Evolutionary conservation across 371 early-diverging fungal genomes (phyloP), one percentile per base, ranked within the genome.

Genomic region (Haplosporangium sp.): DNA sequence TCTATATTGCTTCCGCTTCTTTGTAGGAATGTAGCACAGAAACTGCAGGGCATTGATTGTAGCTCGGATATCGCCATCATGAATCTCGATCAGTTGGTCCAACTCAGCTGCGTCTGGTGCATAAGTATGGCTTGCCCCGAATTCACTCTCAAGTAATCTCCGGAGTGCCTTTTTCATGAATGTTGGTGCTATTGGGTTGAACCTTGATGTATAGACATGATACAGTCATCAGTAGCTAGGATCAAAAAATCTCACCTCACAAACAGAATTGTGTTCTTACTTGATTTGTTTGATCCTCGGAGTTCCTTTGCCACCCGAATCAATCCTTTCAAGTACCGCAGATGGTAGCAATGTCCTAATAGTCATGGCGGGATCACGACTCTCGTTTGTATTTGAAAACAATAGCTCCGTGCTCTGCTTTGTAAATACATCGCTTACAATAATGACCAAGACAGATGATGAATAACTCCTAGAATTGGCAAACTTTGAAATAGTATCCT

Each of bases 1-100:
- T 44, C 73, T 63, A 17, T 69, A 69, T 8, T 44, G 52, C 39
- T 57, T 53, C 15, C 79, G 66, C 6, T 53, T 53, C 15, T 59
- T 67, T 13, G 45, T 6, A 17, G 74, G 66, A 11, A 78, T 11
- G 50, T 63, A 65, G 48, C 82, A 76, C 65, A 71, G 11, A 67
- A 90, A 90, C 71, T 90, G 90, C 37, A 90, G 67, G 10, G 87
- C 65, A 61, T 90, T 90, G 60, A 90, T 71, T 3, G 86, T 86
- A 34, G 85, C 84, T 20, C 90, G 81, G 35, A 90, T 84, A 66
- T 90, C 90, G 13, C 90, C 90, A 35, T 76, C 75, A 8, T 84
- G 82, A 42, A 85, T 74, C 9, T 69, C 52, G 39, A 85, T 85
- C 40, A 88, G 37, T 3, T 70, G 44, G 1, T 65, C 75, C 11